Evolutionary conservation across 2,329 filamentous ascomycete genomes (phyloP).

Genomic region (Penicillium decumbens): DNA sequence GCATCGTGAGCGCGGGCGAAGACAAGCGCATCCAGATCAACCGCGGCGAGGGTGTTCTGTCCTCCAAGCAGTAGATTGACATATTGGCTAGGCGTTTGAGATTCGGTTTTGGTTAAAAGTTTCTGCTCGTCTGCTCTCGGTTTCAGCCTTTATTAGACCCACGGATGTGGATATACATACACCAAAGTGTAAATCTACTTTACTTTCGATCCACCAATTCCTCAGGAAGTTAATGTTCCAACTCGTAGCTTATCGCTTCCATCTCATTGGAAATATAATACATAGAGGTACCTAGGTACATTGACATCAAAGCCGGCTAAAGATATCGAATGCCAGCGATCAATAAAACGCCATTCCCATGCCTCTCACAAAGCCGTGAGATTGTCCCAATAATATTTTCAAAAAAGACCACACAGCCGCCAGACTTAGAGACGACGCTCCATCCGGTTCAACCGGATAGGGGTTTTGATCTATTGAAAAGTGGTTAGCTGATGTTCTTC

Average conservation of each 20-base stretch:
- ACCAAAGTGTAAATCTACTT: not conserved
- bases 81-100: slow-evolving; percentile 30
- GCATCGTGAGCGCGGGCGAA: slow-evolving; percentile 87
- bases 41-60: slow-evolving; percentile 52
- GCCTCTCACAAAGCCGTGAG: slow-evolving; percentile 20
- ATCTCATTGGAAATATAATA: slow-evolving; percentile 21
- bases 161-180: slow-evolving; percentile 7
- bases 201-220: not conserved
- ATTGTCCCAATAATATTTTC: slow-evolving; percentile 19
- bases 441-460: slow-evolving; percentile 55
- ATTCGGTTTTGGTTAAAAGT: slow-evolving; percentile 31
- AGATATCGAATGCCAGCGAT: slow-evolving; percentile 14
- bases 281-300: slow-evolving; percentile 14
- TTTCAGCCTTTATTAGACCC: not conserved
- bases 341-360: slow-evolving; percentile 27
- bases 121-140: slow-evolving; percentile 12
- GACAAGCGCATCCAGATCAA: slow-evolving; percentile 95
- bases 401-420: slow-evolving; percentile 4
- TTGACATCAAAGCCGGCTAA: slow-evolving; percentile 18
- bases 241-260: not conserved
- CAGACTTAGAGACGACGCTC: slow-evolving; percentile 46
- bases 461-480: slow-evolving; percentile 52
- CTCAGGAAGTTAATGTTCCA: not conserved
- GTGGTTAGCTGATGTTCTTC: slow-evolving; percentile 17
- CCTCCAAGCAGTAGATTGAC: slow-evolving; percentile 29